These are phyloP conservation scores for Podochytrium sp. DNA, from an alignment of 192 early-diverging fungal species.

Conservation along the genomic window DNA sequence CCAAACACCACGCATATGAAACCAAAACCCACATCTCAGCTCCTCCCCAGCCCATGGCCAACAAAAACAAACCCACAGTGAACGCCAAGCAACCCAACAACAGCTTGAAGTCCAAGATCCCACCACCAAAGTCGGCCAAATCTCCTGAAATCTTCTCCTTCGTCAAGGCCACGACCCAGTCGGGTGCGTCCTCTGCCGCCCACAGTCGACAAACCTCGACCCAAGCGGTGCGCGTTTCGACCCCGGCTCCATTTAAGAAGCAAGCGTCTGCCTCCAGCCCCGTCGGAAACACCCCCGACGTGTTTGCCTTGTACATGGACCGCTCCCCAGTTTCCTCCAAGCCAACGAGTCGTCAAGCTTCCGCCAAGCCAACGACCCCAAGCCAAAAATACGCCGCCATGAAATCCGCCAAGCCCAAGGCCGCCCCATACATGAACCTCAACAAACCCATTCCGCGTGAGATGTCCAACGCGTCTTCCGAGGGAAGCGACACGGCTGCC, in stretches of 20 bases:
- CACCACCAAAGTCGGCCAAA: conserved; percentile 12
- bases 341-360: neutral
- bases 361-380: neutral
- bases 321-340: neutral
- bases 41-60: neutral
- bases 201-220: neutral
- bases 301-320: conserved; percentile 21
- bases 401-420: conserved; percentile 23
- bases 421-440: conserved; percentile 19
- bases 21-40: neutral
- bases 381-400: conserved; percentile 27
- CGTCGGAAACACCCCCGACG: conserved; percentile 1
- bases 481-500: neutral
- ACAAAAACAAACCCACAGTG: neutral
- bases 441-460: conserved; percentile 11
- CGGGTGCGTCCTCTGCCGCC: neutral
- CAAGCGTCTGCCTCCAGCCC: neutral
- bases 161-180: conserved; percentile 5
- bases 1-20: neutral
- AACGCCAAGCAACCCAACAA: neutral
- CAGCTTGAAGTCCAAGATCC: conserved; percentile 19
- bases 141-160: conserved; percentile 30
- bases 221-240: neutral
- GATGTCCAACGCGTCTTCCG: neutral
- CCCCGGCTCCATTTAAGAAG: neutral